Conservation (phyloP, 495 filamentous ascomycete species). For the Xeromyces bisporus region DNA sequence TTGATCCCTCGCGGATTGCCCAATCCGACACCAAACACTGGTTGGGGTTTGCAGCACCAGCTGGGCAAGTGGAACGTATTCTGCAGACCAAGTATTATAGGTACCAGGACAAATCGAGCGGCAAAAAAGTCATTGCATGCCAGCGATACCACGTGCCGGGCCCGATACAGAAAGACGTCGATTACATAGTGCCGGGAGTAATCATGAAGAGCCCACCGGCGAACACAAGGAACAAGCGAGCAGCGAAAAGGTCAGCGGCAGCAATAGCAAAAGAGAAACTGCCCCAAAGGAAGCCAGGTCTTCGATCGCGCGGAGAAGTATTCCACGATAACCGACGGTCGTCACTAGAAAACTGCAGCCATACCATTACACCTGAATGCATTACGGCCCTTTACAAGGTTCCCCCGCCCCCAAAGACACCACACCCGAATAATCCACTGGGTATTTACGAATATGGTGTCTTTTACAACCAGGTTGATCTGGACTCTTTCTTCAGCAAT, state of each 20-base stretch:
- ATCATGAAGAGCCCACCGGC: not conserved
- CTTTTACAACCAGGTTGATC: constrained; percentile 35
- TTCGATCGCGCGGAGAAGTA: too few species aligned
- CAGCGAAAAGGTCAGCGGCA: not conserved
- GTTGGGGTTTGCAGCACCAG: constrained; percentile 29
- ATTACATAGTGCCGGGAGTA: constrained; percentile 30
- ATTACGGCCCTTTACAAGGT: constrained; percentile 37
- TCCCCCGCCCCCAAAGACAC: constrained; percentile 19
- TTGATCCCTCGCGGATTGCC: constrained; percentile 18
- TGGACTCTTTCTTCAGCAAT: constrained; percentile 39
- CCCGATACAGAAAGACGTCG: constrained; percentile 25
- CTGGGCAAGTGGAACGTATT: constrained; percentile 29
- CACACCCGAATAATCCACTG: constrained; percentile 28
- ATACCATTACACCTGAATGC: constrained; percentile 35
- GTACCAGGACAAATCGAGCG: constrained; percentile 24
- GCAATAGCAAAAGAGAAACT: not conserved
- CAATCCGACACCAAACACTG: constrained; percentile 24
- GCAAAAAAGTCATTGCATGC: constrained; percentile 25
- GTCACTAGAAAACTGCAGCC: constrained; percentile 14
- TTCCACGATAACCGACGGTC: not conserved
- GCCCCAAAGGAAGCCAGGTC: not conserved
- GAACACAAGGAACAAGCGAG: not conserved
- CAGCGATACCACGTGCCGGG: constrained; percentile 28
- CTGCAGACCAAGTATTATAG: constrained; percentile 36
- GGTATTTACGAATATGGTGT: constrained; percentile 36